Conservation (phyloP, 208 protist species). For the Crithidia bombi region DNA sequence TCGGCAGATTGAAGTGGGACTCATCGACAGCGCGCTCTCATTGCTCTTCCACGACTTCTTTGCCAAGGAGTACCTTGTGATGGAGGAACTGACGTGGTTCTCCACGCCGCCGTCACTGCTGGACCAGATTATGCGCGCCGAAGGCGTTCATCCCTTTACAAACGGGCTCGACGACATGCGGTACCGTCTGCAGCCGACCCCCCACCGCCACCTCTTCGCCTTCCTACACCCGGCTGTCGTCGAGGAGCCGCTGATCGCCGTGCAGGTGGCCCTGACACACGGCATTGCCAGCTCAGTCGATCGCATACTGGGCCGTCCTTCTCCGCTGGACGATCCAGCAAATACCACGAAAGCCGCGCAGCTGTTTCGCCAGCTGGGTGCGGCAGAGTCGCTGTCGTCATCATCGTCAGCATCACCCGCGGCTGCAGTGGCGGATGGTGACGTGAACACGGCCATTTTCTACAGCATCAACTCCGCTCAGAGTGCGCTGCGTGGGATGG, state of each 20-base stretch:
- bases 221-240: constrained; percentile 84
- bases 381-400: neutral
- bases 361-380: constrained; percentile 21
- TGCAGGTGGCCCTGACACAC: constrained; percentile 81
- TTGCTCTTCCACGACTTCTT: constrained; percentile 83
- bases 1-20: constrained; percentile 57
- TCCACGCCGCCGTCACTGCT: constrained; percentile 68
- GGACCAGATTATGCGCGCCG: constrained; percentile 76
- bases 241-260: constrained; percentile 83
- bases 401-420: neutral
- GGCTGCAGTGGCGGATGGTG: constrained; percentile 21
- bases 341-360: constrained; percentile 27
- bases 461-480: constrained; percentile 90
- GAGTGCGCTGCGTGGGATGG: constrained; percentile 75
- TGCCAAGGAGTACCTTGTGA: constrained; percentile 76
- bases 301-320: constrained; percentile 57
- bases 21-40: constrained; percentile 58
- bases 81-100: constrained; percentile 89
- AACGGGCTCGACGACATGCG: constrained; percentile 71
- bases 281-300: constrained; percentile 69
- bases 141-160: constrained; percentile 78
- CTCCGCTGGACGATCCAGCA: constrained; percentile 41
- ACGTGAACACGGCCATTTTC: constrained; percentile 86
- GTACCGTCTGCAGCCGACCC: constrained; percentile 64
- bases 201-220: constrained; percentile 76